Evolutionary conservation across 805 yeast species (phyloP), one percentile per base, ranked within the genome.

Genomic region (Jamesozyma gamospora): DNA sequence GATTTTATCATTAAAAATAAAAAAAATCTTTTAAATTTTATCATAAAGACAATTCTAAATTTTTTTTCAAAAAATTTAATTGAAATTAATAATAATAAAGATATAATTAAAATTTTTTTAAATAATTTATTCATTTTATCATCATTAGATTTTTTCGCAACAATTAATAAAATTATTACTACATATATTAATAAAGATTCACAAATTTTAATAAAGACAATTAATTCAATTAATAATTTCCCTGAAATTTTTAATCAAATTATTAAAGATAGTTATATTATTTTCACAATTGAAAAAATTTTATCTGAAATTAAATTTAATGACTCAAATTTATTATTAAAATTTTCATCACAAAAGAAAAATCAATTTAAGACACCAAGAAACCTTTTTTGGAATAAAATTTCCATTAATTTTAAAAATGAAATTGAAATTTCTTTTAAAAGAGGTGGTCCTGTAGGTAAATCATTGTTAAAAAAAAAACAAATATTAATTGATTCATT

Each of bases 371-470:
- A 39, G 9, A 34, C 42, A 14, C 51, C 53, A 15, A 47, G 45
- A 34, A 53, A 50, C 5, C 37, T 55, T 14, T 59, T 44, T 37
- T 59, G 64, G 64, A 41, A 33, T 14, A 48, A 46, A 25, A 45
- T 58, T 6, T 38, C 62, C 5, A 40, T 35, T 6, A 38, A 32
- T 14, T 59, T 56, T 28, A 52, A 52, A 37, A 53, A 49, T 27
- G 62, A 59, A n/a, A 48, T 58, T n/a, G 60, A 59, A 28, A 48
- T 50, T 9, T 51, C 61, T 3, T 50, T 38, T 36, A 56, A 47
- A 26, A 50, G 64, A 43, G 64, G 64, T 32, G 64, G 64, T 1
- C 64, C 64, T 4, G 63, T 59, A 1, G 63, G 64, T 4, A 59
- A 59, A 42, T 43, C 55, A 14, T 31, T 58, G 27, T 33, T 44